Percentiles rank a stretch among this genome's conserved stretches.
Conservation (phyloP, 495 filamentous ascomycete genomes). For the Bacidia gigantensis region DNA sequence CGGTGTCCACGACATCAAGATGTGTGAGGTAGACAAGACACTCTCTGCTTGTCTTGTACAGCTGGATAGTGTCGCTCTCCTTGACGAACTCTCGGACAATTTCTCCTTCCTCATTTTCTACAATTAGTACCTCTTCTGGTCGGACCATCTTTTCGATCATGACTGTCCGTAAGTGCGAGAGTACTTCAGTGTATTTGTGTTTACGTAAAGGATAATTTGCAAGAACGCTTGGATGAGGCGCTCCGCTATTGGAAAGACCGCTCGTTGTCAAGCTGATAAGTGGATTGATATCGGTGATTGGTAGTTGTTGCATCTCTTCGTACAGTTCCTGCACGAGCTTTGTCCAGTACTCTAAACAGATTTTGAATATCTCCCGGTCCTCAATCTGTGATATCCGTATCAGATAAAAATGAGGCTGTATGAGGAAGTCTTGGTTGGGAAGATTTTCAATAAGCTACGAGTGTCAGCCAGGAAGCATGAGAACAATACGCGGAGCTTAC, state of each 20-base stretch:
- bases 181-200: conserved; percentile 89
- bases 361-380: conserved; percentile 98
- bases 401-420: conserved; percentile 92
- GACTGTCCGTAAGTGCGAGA: conserved; percentile 85
- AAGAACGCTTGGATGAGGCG: conserved; percentile 67
- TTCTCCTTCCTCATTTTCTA: conserved; percentile 98
- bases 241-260: conserved; percentile 61
- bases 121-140: conserved; percentile 96
- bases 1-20: conserved; percentile 92
- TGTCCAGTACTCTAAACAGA: conserved; percentile 97
- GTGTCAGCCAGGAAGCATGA: background rate
- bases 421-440: conserved; percentile 85
- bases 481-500: conserved; percentile 49
- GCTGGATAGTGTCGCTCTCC: conserved; percentile 95
- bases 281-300: conserved; percentile 81
- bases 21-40: conserved; percentile 97
- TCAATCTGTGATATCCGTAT: conserved; percentile 98
- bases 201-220: conserved; percentile 84
- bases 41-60: conserved; percentile 97
- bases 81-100: conserved; percentile 99
- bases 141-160: conserved; percentile 99
- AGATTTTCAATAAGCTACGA: conserved; percentile 82
- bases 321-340: conserved; percentile 97
- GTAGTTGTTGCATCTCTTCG: conserved; percentile 93
- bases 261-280: conserved; percentile 64